Evolutionary conservation across 148 eudicot species (phyloP), one percentile per base, ranked within the genome.

Genomic region (Chenopodium album): DNA sequence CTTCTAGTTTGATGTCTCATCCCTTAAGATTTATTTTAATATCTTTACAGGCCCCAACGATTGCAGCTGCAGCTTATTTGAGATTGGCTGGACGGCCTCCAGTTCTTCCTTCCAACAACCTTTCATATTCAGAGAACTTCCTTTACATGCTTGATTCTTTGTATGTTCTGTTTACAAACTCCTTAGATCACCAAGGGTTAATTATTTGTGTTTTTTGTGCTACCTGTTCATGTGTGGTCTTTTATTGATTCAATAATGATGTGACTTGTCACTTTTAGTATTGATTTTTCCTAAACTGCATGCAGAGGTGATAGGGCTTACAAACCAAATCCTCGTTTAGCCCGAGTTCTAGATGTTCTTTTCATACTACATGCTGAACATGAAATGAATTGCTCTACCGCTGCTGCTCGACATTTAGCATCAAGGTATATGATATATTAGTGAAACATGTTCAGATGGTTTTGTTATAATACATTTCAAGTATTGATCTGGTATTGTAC

Each of bases 341-440:
- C 99, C 81, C 99, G 95, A 46, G 99, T 89, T 66, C 85, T 97
- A 29, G 98, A 96, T 82, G 87, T 96, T 79, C 94, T 96, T 63
- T 96, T 96, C 88, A 87, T 96, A 82, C 86, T 96, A 77, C 99
- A 96, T 75, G 99, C 99, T 28, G 99, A 96, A 85, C 99, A 96
- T 96, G 98, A 94, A 85, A 96, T 96, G 98, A 96, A 94, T 87
- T 96, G 98, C 88, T 96, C 98, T 26, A 96, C 99, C 7, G 94
- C 99, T 85, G 99, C 99, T 80, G 99, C 99, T 11, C 88, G 99
- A 52, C 99, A 96, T 89, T 93, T 96, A 71, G 98, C 99, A 71
- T 96, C 99, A 82, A 96, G 99, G 99, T 96, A 78, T 64, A 50
- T 79, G 75, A 44, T 71, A 11, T n/a, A 31, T 47, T 23, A 56